phyloP scores from a whole-genome alignment of 192 early-diverging fungal species.

The Backusella luteola region DNA sequence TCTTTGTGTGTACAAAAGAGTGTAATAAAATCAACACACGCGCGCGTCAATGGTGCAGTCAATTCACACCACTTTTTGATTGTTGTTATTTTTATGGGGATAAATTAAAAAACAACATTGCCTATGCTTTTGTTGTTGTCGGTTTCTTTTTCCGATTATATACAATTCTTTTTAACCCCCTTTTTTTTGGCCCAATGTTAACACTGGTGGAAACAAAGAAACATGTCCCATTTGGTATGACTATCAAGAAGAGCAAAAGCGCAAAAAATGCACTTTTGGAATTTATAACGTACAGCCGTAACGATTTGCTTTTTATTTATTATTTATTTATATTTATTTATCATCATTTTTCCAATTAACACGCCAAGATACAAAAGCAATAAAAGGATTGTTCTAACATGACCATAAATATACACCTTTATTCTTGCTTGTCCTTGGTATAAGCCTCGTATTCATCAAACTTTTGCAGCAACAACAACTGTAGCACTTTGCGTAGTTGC shows the following conservation, averaged over 20 bases:
- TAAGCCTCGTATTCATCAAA: background rate
- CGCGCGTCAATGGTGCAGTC: conserved; percentile 1
- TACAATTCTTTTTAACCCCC: background rate
- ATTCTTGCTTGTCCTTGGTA: background rate
- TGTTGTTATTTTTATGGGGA: background rate
- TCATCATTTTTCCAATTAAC: background rate
- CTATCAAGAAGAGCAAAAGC: background rate
- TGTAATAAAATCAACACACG: background rate
- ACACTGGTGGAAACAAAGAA: background rate
- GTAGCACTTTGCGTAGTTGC: background rate
- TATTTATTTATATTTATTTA: background rate
- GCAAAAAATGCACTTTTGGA: background rate
- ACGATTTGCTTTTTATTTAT: background rate
- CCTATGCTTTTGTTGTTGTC: background rate
- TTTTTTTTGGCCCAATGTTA: background rate
- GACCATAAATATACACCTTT: background rate
- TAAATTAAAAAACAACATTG: background rate
- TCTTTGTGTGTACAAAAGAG: background rate
- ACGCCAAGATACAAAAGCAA: background rate
- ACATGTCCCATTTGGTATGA: background rate
- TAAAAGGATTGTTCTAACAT: background rate
- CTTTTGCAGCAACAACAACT: background rate
- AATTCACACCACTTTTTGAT: background rate
- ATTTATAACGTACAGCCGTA: background rate
- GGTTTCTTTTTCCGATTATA: background rate